Percentiles rank a stretch among this genome's conserved stretches.
Conservation (phyloP, 129 eudicot genomes). For the Rutidosis leptorrhynchoides region DNA sequence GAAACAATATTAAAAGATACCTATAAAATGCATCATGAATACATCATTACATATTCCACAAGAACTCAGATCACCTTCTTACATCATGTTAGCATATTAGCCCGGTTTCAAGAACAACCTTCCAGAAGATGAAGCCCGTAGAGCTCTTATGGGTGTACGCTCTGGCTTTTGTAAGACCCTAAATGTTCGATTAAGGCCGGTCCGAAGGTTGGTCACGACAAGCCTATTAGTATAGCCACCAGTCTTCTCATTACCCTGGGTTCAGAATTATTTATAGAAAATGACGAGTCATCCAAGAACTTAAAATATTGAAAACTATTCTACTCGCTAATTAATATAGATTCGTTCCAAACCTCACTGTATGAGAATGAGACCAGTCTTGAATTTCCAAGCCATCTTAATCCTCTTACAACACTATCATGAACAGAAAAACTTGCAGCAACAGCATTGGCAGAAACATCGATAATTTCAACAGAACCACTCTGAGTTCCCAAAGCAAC, state of each 20-base stretch:
- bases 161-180: conserved; percentile 97
- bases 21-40: conserved; percentile 39
- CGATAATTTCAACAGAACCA: conserved; percentile 83
- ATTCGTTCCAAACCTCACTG: conserved; percentile 55
- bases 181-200: conserved; percentile 89
- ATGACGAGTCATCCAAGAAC: not conserved
- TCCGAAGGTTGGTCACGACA: conserved; percentile 89
- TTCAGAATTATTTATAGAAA: conserved; percentile 11
- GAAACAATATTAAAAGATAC: conserved; percentile 81
- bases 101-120: conserved; percentile 48
- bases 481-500: conserved; percentile 97
- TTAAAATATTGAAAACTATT: not conserved
- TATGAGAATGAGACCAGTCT: conserved; percentile 88
- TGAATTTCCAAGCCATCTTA: conserved; percentile 98
- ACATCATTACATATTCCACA: conserved; percentile 16
- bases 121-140: conserved; percentile 97
- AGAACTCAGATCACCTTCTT: conserved; percentile 9
- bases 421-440: conserved; percentile 89
- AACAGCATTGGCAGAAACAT: conserved; percentile 90
- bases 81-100: conserved; percentile 10
- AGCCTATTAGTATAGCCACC: conserved; percentile 92
- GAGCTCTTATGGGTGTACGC: conserved; percentile 93
- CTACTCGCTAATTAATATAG: not conserved
- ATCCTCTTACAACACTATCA: conserved; percentile 80
- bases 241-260: conserved; percentile 75